Percentiles rank a stretch among this genome's conserved stretches.
These are phyloP conservation scores for Talaromyces thailandensis DNA, from an alignment of 495 filamentous ascomycete genomes.

Conservation along the genomic window DNA sequence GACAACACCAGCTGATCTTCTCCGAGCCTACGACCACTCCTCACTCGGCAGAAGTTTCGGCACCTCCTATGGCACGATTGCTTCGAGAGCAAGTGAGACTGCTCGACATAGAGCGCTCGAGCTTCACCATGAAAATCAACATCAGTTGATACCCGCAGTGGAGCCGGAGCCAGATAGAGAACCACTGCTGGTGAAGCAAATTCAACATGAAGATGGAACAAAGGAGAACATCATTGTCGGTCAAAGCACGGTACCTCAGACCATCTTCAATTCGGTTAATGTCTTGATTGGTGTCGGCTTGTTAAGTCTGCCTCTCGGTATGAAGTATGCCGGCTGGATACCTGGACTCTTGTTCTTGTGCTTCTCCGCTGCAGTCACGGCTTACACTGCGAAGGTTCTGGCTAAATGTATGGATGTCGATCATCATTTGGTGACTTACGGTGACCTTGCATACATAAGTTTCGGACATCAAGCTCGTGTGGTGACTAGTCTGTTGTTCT, in stretches of 20 bases:
- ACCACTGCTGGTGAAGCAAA: slow-evolving; percentile 75
- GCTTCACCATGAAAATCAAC: slow-evolving; percentile 63
- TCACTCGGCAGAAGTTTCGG: slow-evolving; percentile 63
- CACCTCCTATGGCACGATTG: slow-evolving; percentile 68
- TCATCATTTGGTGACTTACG: slow-evolving; percentile 74
- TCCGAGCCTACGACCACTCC: slow-evolving; percentile 55
- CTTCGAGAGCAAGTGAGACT: slow-evolving; percentile 56
- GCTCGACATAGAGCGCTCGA: slow-evolving; percentile 64
- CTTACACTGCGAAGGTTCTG: slow-evolving; percentile 79
- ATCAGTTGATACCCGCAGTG: slow-evolving; percentile 10
- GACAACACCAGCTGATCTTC: slow-evolving; percentile 45
- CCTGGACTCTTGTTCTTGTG: slow-evolving; percentile 69
- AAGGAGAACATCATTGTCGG: slow-evolving; percentile 75
- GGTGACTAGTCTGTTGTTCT: slow-evolving; percentile 76
- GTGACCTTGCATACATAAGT: slow-evolving; percentile 85
- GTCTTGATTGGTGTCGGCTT: slow-evolving; percentile 88
- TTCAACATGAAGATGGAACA: slow-evolving; percentile 79
- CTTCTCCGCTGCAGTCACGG: slow-evolving; percentile 64
- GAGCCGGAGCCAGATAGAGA: slow-evolving; percentile 57
- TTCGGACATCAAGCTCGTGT: slow-evolving; percentile 80
- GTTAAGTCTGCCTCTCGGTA: slow-evolving; percentile 77
- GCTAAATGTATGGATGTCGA: slow-evolving; percentile 87
- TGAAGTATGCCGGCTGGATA: slow-evolving; percentile 89
- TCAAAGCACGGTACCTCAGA: slow-evolving; percentile 90
- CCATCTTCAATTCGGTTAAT: slow-evolving; percentile 94